phyloP scores from a whole-genome alignment of 169 alveolate genomes.

The Amoebophrya sp. region DNA sequence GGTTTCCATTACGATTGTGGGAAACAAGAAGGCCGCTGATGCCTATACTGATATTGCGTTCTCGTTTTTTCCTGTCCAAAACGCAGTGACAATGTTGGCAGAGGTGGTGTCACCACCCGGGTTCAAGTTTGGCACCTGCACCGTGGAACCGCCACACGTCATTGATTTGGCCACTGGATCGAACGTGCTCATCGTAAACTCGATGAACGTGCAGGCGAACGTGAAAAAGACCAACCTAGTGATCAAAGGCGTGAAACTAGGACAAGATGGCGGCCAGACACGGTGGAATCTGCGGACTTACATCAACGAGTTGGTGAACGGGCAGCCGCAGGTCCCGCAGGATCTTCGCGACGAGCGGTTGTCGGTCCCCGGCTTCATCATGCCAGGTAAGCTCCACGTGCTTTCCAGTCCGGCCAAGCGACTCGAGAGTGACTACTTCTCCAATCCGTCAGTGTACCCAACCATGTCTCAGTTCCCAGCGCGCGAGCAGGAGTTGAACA shows the following conservation, averaged over 20 bases:
- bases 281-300: background rate
- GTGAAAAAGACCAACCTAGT: background rate
- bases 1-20: background rate
- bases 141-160: background rate
- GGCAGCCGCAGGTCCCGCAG: conserved; percentile 18
- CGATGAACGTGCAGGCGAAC: background rate
- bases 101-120: conserved; percentile 10
- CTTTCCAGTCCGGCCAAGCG: background rate
- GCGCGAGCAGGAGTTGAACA: background rate
- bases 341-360: background rate
- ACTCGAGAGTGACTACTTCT: background rate
- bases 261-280: background rate
- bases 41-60: background rate
- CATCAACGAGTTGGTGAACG: conserved; percentile 27
- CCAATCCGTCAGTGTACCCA: background rate
- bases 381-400: background rate
- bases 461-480: background rate
- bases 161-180: background rate
- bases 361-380: background rate
- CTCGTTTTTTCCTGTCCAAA: background rate
- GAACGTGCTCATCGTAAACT: background rate
- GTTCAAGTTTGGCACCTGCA: background rate
- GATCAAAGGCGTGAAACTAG: background rate
- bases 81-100: background rate
- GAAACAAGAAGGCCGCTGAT: background rate